Base-by-base conservation (phyloP, 169 alveolate genomes). In the Babesia bovis region DNA sequence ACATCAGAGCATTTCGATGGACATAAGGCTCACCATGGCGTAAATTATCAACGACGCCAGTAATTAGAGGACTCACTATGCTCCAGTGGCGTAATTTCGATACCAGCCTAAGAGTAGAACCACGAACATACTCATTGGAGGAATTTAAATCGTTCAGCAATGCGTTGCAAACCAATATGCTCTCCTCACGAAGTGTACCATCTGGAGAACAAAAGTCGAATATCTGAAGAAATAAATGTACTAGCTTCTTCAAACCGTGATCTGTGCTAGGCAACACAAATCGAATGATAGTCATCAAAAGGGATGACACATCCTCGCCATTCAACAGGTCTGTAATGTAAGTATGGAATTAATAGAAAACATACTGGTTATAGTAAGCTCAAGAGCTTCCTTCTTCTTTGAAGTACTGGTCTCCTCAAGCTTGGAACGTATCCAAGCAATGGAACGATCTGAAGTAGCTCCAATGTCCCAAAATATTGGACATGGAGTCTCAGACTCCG, bases 81-180 rank as follows among this genome's bases (percentile, higher is more conserved):
- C 92, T 95, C 50, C 91, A 86, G 71, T 93, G 85, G 71, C 90
- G 90, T 74, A 97, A 84, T 82, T 95, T 95, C 41, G 97, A 89
- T 28, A 97, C 85, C 53, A 97, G 85, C 66, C 98, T 87, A 33
- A 97, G 82, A n/a, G 98, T 95, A 26, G 98, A 90, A 2, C 99
- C 99, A 70, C 99, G 70, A 5, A 97, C 94, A 66, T 91, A 97
- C 61, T 97, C 99, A 79, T 97, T 97, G 0, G 99, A 98, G 41
- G 96, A 94, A 25, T 92, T 91, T 33, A 97, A 84, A 77, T 97
- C 99, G 65, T 95, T 96, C 69, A 98, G 82, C 70, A 97, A 82
- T 12, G 98, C 97, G 89, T 97, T 97, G 85, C 99, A 97, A 25
- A 96, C 98, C 65, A 97, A 78, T 30, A 95, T 94, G 93, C 96